Evolutionary conservation across 2,329 filamentous ascomycete species (phyloP).

Genomic region (Escovopsis sp.): DNA sequence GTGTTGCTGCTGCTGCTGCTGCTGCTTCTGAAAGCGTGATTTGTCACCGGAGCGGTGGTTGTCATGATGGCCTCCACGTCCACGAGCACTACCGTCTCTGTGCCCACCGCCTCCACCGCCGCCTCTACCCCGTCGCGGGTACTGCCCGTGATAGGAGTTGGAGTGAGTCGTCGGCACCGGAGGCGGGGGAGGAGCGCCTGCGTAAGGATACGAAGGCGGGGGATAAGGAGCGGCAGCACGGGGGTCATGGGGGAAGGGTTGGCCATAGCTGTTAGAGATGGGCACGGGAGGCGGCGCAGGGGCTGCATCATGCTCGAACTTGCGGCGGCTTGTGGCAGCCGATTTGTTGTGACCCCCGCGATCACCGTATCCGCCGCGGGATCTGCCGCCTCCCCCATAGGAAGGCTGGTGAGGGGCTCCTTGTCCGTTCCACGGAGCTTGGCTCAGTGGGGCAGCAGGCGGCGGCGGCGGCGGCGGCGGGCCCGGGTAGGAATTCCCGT

Average conservation of each 20-base stretch:
- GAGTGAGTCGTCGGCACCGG: constrained; percentile 19
- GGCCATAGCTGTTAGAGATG: constrained; percentile 20
- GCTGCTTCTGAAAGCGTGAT: constrained; percentile 14
- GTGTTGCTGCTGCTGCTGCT: constrained; percentile 13
- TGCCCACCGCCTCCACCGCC: constrained; percentile 13
- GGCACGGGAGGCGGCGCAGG: constrained; percentile 20
- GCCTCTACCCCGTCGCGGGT: constrained; percentile 16
- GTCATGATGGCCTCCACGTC: constrained; percentile 20
- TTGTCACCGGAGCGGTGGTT: constrained; percentile 32
- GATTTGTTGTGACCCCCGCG: constrained; percentile 22
- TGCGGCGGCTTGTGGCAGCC: constrained; percentile 18
- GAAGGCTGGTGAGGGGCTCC: constrained; percentile 18
- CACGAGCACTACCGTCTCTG: constrained; percentile 24
- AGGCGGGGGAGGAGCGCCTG: constrained; percentile 23
- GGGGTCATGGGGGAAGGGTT: constrained; percentile 26
- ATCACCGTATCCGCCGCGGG: constrained; percentile 30
- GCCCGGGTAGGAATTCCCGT: constrained; percentile 20
- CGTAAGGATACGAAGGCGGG: constrained; percentile 19
- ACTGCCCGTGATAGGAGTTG: constrained; percentile 20
- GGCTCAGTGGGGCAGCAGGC: constrained; percentile 6
- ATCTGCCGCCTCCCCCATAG: constrained; percentile 15
- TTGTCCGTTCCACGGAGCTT: constrained; percentile 20
- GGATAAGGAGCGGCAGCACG: constrained; percentile 21
- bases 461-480: constrained; percentile 14
- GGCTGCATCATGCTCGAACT: constrained; percentile 18